Conservation (phyloP, 2,329 filamentous ascomycete genomes). For the Ustulina deusta region DNA sequence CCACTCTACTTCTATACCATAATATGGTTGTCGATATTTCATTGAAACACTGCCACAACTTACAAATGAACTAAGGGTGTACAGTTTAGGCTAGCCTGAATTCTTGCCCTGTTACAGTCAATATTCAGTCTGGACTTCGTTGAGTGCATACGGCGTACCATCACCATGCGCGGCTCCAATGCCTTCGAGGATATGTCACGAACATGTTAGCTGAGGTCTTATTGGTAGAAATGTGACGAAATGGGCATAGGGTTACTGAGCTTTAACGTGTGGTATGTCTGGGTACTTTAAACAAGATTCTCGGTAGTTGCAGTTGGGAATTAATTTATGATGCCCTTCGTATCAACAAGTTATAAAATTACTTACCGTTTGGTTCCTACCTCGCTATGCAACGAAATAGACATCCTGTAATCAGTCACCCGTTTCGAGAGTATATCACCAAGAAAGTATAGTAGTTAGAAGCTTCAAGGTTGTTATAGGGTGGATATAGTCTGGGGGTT, state of each 20-base stretch:
- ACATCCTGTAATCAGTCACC: neutral
- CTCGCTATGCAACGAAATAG: neutral
- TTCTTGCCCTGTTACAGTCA: neutral
- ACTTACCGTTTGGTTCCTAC: neutral
- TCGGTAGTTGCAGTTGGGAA: neutral
- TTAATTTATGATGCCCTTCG: neutral
- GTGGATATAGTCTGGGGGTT: neutral
- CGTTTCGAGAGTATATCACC: neutral
- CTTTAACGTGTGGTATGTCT: neutral
- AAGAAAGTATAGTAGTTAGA: neutral
- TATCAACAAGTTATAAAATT: neutral
- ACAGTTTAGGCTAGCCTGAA: neutral
- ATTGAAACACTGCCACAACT: neutral
- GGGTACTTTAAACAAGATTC: neutral
- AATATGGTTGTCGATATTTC: no score
- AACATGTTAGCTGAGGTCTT: no score
- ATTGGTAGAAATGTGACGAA: neutral
- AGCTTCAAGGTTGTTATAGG: neutral
- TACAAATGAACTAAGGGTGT: neutral
- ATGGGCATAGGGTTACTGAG: neutral
- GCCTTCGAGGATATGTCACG: no score
- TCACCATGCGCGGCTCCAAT: neutral
- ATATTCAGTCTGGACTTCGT: neutral
- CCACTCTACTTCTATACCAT: neutral
- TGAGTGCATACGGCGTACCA: neutral